A percentile compares a stretch with the other conserved stretches of the same genome.
Evolutionary conservation across 371 early-diverging fungal species (phyloP).

Genomic region (Syncephalastrum monosporum): DNA sequence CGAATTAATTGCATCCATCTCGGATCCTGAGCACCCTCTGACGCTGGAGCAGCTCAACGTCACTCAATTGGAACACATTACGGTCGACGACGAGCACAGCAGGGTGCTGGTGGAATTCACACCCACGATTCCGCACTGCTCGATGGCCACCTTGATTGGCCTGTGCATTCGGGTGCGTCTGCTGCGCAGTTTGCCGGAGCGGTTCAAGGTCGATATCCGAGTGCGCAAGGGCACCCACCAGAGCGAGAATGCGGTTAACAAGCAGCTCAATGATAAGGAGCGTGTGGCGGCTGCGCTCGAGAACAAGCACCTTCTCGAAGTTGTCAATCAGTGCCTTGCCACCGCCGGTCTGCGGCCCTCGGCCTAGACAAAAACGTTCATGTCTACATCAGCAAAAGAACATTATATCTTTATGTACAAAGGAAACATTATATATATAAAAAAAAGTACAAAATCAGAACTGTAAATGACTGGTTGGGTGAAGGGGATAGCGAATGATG

Average conservation of each 20-base stretch:
- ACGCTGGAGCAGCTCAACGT: conserved; percentile 96
- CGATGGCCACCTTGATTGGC: conserved; percentile 99
- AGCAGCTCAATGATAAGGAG: conserved; percentile 99
- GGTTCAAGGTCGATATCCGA: conserved; percentile 90
- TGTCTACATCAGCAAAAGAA: no score
- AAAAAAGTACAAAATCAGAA: no score
- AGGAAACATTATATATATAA: no score
- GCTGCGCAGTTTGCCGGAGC: conserved; percentile 78
- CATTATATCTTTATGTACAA: no score
- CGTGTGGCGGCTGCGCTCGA: conserved; percentile 99
- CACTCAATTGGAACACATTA: conserved; percentile 81
- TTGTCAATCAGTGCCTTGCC: conserved; percentile 90
- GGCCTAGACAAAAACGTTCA: no score
- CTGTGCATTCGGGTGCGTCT: conserved; percentile 95
- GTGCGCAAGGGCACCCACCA: conserved; percentile 96
- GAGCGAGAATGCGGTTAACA: conserved; percentile 93
- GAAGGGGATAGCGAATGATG: no score
- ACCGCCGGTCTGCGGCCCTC: conserved; percentile 45
- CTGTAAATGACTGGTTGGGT: no score
- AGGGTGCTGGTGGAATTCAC: conserved; percentile 83
- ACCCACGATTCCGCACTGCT: conserved; percentile 99
- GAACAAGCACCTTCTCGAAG: conserved; percentile 89
- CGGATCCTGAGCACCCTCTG: conserved; percentile 99
- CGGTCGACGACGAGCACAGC: conserved; percentile 68
- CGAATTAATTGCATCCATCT: conserved; percentile 95